A percentile compares a stretch with the other conserved stretches of the same genome.
These are phyloP conservation scores for Trichoderma sp. DNA, from an alignment of 2,329 filamentous ascomycete genomes.

Conservation along the genomic window DNA sequence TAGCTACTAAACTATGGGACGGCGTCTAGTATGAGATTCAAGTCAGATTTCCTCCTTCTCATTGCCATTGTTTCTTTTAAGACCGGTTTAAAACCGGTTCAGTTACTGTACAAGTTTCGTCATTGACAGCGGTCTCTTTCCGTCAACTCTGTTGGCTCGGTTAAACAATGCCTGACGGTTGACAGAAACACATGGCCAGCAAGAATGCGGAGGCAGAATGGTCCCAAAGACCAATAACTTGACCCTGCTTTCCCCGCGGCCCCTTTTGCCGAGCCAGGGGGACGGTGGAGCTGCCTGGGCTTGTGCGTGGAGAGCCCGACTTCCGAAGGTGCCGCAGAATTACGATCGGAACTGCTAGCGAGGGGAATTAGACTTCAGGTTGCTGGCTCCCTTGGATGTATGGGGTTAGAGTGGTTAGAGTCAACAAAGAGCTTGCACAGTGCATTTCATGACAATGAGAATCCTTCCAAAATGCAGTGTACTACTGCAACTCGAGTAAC, in stretches of 20 bases:
- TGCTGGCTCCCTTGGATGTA: constrained; percentile 4
- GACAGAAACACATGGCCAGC: constrained; percentile 1
- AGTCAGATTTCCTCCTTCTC: background rate
- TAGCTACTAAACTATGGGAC: background rate
- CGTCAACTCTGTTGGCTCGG: background rate
- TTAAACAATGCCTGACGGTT: background rate
- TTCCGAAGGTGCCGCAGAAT: constrained; percentile 13
- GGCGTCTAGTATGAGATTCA: background rate
- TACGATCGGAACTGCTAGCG: constrained; percentile 12
- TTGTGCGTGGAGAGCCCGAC: background rate
- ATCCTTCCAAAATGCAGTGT: background rate
- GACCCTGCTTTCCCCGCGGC: constrained; percentile 2
- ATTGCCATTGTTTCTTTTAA: background rate
- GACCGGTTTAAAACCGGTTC: background rate
- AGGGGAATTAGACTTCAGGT: constrained; percentile 9
- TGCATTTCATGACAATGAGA: background rate
- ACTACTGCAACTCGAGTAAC: background rate
- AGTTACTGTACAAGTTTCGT: background rate
- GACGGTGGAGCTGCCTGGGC: constrained; percentile 7
- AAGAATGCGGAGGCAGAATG: background rate
- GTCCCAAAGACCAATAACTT: background rate
- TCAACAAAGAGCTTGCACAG: background rate
- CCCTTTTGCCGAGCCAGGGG: constrained; percentile 15
- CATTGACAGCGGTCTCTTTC: background rate
- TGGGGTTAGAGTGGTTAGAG: background rate